These are phyloP conservation scores for Melaleuca alternifolia DNA, from an alignment of 345 rosid genomes.

Conservation along the genomic window DNA sequence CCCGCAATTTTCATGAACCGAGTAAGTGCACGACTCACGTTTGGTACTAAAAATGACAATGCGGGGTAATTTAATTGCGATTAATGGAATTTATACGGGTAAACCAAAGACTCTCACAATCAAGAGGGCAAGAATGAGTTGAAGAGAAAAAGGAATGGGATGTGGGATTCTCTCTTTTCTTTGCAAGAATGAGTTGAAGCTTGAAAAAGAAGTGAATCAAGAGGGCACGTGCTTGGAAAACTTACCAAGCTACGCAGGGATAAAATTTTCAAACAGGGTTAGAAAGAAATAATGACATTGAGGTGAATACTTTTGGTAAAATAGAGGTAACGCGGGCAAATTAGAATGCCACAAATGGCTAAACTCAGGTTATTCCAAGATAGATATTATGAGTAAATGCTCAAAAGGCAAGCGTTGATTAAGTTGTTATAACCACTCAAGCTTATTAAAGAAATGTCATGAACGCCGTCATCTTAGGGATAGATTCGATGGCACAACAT, in stretches of 20 bases:
- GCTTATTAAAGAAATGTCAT: too few species aligned
- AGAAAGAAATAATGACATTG: background rate
- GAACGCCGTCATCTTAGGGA: too few species aligned
- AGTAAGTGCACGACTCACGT: background rate
- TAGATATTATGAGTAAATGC: background rate
- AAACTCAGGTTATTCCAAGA: background rate
- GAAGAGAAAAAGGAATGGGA: too few species aligned
- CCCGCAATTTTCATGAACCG: background rate
- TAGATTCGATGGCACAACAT: too few species aligned
- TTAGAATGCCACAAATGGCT: background rate
- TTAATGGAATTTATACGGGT: accelerated
- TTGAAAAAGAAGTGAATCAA: too few species aligned
- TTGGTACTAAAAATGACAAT: background rate
- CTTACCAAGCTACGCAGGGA: background rate
- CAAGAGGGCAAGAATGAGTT: too few species aligned
- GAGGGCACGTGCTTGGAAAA: background rate
- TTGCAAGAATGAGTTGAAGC: too few species aligned
- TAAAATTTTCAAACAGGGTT: background rate
- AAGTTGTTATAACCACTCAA: background rate
- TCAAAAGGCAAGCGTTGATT: background rate
- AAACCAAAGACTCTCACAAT: too few species aligned
- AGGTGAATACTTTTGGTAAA: background rate
- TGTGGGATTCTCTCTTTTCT: too few species aligned
- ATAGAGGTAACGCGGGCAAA: background rate
- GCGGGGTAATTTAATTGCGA: background rate